Evolutionary conservation across 2,329 filamentous ascomycete species (phyloP).

Genomic region (Talaromyces amestolkiae): DNA sequence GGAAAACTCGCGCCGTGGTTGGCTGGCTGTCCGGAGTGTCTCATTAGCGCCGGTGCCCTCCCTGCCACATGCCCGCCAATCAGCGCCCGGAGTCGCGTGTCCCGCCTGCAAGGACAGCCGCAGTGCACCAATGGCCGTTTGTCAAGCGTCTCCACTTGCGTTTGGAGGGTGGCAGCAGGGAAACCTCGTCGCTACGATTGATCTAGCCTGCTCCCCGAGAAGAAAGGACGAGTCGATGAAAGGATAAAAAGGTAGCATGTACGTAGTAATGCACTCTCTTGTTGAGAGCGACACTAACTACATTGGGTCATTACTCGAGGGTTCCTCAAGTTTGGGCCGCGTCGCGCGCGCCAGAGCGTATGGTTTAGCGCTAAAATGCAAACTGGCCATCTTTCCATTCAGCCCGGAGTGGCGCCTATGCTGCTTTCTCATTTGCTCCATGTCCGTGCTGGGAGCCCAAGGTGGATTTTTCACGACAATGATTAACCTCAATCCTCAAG

Average conservation of each 20-base stretch:
- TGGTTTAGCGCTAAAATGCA: constrained; percentile 9
- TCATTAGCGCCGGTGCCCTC: neutral
- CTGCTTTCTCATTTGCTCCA: neutral
- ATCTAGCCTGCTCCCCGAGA: neutral
- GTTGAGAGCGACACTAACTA: neutral
- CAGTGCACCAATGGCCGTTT: neutral
- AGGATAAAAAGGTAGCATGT: neutral
- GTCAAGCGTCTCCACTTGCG: neutral
- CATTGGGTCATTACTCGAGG: neutral
- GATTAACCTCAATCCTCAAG: neutral
- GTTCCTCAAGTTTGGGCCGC: constrained; percentile 4
- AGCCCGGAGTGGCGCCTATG: constrained; percentile 5
- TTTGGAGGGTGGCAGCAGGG: neutral
- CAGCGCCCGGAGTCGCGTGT: neutral
- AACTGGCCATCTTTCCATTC: neutral
- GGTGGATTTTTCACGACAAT: neutral
- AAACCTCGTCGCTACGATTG: neutral
- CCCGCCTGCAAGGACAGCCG: neutral
- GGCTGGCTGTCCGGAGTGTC: constrained; percentile 12
- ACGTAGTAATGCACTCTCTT: neutral
- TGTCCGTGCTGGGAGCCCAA: neutral
- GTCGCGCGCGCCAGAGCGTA: constrained; percentile 16
- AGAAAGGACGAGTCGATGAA: neutral
- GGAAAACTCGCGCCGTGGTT: constrained; percentile 20
- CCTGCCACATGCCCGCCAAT: constrained; percentile 5